A percentile compares a stretch with the other conserved stretches of the same genome.
These are phyloP conservation scores for Verticillium isaacii DNA, from an alignment of 2,329 filamentous ascomycete species.

Conservation along the genomic window DNA sequence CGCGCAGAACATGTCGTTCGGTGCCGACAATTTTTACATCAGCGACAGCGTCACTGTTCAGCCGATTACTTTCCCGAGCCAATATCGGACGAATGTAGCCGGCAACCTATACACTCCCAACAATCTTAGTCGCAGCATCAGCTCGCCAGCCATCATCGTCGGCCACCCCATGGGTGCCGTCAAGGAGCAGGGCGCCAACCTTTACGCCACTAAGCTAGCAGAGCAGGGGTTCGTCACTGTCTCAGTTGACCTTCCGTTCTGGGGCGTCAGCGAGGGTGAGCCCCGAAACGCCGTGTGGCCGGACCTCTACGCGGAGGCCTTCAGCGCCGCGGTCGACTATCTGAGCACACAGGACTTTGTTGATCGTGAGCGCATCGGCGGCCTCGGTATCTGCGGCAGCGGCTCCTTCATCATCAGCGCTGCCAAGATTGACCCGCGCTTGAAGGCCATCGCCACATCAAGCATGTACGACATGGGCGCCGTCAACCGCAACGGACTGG, in stretches of 20 bases:
- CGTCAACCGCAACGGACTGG: constrained; percentile 1
- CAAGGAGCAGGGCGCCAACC: constrained; percentile 24
- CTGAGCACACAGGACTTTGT: constrained; percentile 17
- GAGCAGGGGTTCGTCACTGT: constrained; percentile 19
- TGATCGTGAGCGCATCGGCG: constrained; percentile 23
- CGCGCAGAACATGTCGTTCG: constrained; percentile 6
- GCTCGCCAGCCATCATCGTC: constrained; percentile 18
- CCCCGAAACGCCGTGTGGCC: constrained; percentile 18
- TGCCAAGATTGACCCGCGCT: constrained; percentile 24
- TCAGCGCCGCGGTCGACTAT: constrained; percentile 19
- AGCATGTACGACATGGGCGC: constrained; percentile 11
- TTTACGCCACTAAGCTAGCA: constrained; percentile 21
- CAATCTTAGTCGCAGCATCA: not conserved
- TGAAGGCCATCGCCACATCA: constrained; percentile 15
- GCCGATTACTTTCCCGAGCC: constrained; percentile 2
- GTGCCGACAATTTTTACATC: constrained; percentile 8
- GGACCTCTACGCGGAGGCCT: constrained; percentile 14
- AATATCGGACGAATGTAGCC: not conserved
- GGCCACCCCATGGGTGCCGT: constrained; percentile 22
- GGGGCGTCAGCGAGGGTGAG: constrained; percentile 20
- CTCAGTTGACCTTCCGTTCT: constrained; percentile 18
- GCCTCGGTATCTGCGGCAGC: constrained; percentile 23
- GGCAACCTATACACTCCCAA: constrained; percentile 2
- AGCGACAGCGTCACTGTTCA: constrained; percentile 4
- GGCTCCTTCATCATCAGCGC: constrained; percentile 26